A percentile compares a stretch with the other conserved stretches of the same genome.
Evolutionary conservation across 2,329 filamentous ascomycete species (phyloP).

Genomic region (Simplicillium sp.): DNA sequence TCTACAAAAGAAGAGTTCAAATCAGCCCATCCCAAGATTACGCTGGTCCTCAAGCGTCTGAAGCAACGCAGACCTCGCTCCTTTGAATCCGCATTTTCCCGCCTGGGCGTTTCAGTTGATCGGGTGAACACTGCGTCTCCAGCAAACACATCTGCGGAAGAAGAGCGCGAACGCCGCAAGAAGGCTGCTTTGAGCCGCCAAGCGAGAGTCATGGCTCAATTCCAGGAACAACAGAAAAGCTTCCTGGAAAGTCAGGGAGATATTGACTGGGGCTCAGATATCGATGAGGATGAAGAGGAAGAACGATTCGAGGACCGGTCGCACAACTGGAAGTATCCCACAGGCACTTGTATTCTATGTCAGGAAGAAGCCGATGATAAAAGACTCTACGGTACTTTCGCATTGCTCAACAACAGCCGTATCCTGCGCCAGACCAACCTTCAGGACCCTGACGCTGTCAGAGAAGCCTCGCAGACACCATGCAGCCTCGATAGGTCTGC

Average conservation of each 20-base stretch:
- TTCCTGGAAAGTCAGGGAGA: constrained; percentile 85
- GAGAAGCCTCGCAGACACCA: constrained; percentile 72
- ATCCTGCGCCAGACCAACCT: constrained; percentile 83
- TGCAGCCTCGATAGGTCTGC: constrained; percentile 76
- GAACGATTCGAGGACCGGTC: constrained; percentile 54
- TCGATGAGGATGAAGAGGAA: constrained; percentile 67
- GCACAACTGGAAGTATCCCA: constrained; percentile 73
- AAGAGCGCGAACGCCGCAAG: constrained; percentile 77
- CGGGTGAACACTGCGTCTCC: constrained; percentile 75
- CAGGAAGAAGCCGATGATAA: constrained; percentile 92
- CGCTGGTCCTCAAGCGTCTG: constrained; percentile 73
- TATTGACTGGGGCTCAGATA: constrained; percentile 74
- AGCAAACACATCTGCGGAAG: constrained; percentile 57
- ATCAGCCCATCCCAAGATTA: constrained; percentile 75
- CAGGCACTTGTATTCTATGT: constrained; percentile 88
- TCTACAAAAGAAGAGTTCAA: constrained; percentile 66
- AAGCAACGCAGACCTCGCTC: constrained; percentile 69
- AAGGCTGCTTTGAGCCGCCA: constrained; percentile 82
- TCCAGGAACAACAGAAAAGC: constrained; percentile 93
- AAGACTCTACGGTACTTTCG: constrained; percentile 86
- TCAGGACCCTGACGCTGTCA: constrained; percentile 71
- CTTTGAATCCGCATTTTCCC: constrained; percentile 59
- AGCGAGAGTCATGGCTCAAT: constrained; percentile 92
- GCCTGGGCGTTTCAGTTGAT: constrained; percentile 61
- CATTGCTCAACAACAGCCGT: constrained; percentile 74